phyloP scores from a whole-genome alignment of 2,329 filamentous ascomycete genomes.

The Lasiodiplodia hormozganensis region DNA sequence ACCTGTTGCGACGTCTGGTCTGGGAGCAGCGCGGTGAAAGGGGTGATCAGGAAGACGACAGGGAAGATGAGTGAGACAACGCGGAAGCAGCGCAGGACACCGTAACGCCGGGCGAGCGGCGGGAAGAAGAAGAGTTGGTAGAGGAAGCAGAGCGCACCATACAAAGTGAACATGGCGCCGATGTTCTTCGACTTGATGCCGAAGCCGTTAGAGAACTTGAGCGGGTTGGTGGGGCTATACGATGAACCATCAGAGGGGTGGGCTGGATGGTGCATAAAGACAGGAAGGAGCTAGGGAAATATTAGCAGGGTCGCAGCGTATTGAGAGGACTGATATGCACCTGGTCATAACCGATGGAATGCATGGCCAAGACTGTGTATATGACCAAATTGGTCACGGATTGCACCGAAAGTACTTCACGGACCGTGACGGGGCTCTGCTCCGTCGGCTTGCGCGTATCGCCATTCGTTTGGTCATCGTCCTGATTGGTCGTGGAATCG shows the following conservation, averaged over 20 bases:
- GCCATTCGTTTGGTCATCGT: slow-evolving; percentile 34
- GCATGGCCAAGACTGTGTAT: slow-evolving; percentile 82
- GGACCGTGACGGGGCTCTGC: slow-evolving; percentile 51
- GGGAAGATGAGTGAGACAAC: slow-evolving; percentile 73
- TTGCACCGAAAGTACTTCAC: slow-evolving; percentile 75
- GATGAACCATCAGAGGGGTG: slow-evolving; percentile 42
- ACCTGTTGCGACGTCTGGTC: slow-evolving; percentile 60
- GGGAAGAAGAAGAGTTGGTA: slow-evolving; percentile 90
- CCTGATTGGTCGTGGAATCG: slow-evolving; percentile 34
- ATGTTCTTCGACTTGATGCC: slow-evolving; percentile 76
- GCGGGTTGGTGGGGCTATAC: slow-evolving; percentile 64
- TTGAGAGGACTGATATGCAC: slow-evolving; percentile 32
- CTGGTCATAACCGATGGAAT: slow-evolving; percentile 86
- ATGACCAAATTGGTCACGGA: slow-evolving; percentile 76
- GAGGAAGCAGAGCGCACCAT: slow-evolving; percentile 78
- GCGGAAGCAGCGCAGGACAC: slow-evolving; percentile 76
- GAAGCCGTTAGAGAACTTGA: slow-evolving; percentile 85
- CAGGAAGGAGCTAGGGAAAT: slow-evolving; percentile 68
- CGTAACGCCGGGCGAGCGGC: slow-evolving; percentile 72
- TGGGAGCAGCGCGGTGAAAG: slow-evolving; percentile 74
- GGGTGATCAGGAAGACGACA: slow-evolving; percentile 78
- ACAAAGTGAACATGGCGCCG: slow-evolving; percentile 83
- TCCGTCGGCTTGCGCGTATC: slow-evolving; percentile 16
- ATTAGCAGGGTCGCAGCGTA: background rate
- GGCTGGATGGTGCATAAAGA: slow-evolving; percentile 81